Percentiles rank a stretch among this genome's conserved stretches.
These are phyloP conservation scores for Fusarium concolor DNA, from an alignment of 2,329 filamentous ascomycete species.

Conservation along the genomic window DNA sequence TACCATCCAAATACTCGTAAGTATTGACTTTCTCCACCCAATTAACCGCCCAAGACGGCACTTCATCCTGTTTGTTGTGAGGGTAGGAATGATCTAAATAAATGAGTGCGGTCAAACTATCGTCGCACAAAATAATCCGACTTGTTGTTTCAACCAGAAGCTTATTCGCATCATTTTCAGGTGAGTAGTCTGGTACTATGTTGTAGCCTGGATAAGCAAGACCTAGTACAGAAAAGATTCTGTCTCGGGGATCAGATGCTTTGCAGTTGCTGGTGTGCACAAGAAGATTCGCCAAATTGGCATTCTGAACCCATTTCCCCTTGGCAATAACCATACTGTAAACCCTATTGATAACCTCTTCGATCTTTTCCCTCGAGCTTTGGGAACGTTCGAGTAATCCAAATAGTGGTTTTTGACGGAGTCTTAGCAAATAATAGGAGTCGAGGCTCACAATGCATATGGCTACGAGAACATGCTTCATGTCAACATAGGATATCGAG, in stretches of 20 bases:
- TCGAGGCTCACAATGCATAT: too few relatives aligned
- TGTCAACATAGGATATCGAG: neutral
- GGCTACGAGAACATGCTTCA: too few relatives aligned
- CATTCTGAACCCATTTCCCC: fast-evolving
- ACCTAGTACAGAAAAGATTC: slow-evolving; percentile 4
- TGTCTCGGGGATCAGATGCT: neutral
- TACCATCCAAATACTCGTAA: too few relatives aligned
- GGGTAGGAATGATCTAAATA: fast-evolving
- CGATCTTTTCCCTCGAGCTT: too few relatives aligned
- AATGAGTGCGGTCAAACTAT: neutral
- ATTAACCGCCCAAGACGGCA: slow-evolving; percentile 14
- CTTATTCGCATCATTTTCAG: fast-evolving
- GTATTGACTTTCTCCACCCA: neutral
- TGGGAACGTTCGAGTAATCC: too few relatives aligned
- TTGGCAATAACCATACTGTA: too few relatives aligned
- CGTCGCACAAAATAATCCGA: neutral
- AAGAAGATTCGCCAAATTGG: neutral
- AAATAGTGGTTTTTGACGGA: too few relatives aligned
- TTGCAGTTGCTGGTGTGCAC: fast-evolving
- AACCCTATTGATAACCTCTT: too few relatives aligned
- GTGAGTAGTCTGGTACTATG: neutral
- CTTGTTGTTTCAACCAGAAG: slow-evolving; percentile 1
- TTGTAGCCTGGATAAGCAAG: neutral
- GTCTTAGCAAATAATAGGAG: too few relatives aligned
- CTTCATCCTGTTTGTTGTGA: fast-evolving